phyloP scores from a whole-genome alignment of 129 eudicot genomes.

The Pittosporum tobira region DNA sequence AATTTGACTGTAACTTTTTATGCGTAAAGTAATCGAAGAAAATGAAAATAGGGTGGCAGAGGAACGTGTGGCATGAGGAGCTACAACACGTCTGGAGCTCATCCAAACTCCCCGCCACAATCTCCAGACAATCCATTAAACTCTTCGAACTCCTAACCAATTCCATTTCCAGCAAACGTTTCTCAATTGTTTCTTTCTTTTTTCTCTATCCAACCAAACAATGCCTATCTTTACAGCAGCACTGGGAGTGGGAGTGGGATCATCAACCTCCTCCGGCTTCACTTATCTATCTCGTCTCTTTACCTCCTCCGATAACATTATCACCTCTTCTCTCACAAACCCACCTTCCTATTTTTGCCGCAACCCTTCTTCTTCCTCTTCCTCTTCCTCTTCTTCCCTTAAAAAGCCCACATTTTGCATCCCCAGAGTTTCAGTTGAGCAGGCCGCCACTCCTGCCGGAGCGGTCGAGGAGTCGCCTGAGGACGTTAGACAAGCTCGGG shows the following conservation, averaged over 20 bases:
- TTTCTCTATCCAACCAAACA: too few relatives aligned
- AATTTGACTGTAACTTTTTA: too few relatives aligned
- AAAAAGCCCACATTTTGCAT: conserved; percentile 13
- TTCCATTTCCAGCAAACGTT: conserved; percentile 1
- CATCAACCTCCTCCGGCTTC: conserved; percentile 17
- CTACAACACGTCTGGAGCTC: too few relatives aligned
- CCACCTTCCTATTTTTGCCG: conserved; percentile 13
- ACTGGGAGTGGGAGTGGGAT: conserved; percentile 13
- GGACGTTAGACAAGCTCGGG: conserved; percentile 45
- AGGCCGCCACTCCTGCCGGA: conserved; percentile 16
- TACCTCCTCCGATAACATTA: conserved; percentile 13
- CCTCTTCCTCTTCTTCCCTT: conserved; percentile 14
- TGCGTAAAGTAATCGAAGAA: too few relatives aligned
- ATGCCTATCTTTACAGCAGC: conserved; percentile 41
- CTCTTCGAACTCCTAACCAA: too few relatives aligned
- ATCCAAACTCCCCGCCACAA: too few relatives aligned
- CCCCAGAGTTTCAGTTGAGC: conserved; percentile 23
- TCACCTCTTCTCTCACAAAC: neutral
- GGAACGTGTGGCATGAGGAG: too few relatives aligned
- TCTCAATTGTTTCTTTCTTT: neutral
- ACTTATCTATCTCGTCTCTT: conserved; percentile 22
- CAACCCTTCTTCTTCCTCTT: conserved; percentile 9
- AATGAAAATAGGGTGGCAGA: too few relatives aligned
- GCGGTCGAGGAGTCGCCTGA: conserved; percentile 15
- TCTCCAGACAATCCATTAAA: too few relatives aligned